A percentile compares a stretch with the other conserved stretches of the same genome.
phyloP scores from a whole-genome alignment of 2,329 filamentous ascomycete genomes.

The Pseudogymnoascus verrucosus region DNA sequence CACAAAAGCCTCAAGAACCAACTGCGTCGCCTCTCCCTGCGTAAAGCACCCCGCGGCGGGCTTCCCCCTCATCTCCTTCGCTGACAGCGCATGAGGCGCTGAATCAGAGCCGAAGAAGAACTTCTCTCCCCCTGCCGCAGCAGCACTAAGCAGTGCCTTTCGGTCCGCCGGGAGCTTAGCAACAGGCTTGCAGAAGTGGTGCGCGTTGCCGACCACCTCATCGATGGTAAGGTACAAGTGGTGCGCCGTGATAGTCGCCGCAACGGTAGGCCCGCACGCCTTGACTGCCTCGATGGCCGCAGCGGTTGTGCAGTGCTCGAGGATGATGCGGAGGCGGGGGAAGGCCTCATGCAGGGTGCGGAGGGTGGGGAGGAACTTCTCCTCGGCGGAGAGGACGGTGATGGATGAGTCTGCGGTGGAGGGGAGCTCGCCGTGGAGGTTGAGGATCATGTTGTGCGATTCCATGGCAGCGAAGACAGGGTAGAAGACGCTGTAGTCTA shows the following conservation, averaged over 20 bases:
- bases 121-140: constrained; percentile 50
- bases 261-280: constrained; percentile 69
- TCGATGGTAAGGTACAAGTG: constrained; percentile 76
- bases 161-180: constrained; percentile 36
- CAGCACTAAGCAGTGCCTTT: constrained; percentile 46
- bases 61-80: constrained; percentile 51
- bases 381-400: constrained; percentile 61
- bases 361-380: constrained; percentile 73
- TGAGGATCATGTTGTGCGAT: constrained; percentile 70
- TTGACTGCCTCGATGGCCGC: constrained; percentile 73
- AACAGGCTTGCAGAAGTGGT: constrained; percentile 66
- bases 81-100: constrained; percentile 52
- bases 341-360: constrained; percentile 65
- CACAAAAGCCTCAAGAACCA: constrained; percentile 57
- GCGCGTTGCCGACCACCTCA: constrained; percentile 60
- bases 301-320: constrained; percentile 84
- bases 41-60: constrained; percentile 69
- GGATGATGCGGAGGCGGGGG: constrained; percentile 59
- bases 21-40: constrained; percentile 60
- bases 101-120: constrained; percentile 63
- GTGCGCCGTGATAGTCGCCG: constrained; percentile 76
- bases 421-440: constrained; percentile 85
- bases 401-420: constrained; percentile 33
- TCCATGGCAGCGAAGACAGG: constrained; percentile 88
- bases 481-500: constrained; percentile 63